Percentiles rank a stretch among this genome's conserved stretches.
phyloP scores from a whole-genome alignment of 2,329 filamentous ascomycete species.

The Penicillium sp. region DNA sequence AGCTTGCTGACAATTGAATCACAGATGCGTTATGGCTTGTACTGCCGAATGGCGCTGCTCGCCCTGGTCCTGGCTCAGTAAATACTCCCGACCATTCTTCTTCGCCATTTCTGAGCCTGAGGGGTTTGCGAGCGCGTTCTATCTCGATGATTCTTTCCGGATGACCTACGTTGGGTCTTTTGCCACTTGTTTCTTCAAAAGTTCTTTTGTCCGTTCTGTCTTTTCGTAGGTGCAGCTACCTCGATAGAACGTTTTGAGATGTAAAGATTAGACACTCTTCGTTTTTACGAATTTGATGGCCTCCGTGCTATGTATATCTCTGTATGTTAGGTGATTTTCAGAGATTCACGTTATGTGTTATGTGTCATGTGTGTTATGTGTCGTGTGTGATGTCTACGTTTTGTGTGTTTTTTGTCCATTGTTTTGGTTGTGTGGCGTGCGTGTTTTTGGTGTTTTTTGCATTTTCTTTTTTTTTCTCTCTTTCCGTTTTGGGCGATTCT shows the following conservation, averaged over 20 bases:
- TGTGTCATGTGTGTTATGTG: slow-evolving; percentile 22
- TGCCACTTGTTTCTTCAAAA: slow-evolving; percentile 25
- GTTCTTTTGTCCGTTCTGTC: slow-evolving; percentile 23
- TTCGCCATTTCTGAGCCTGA: slow-evolving; percentile 11
- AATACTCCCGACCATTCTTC: slow-evolving; percentile 9
- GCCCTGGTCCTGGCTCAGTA: slow-evolving; percentile 75
- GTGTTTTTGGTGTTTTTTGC: slow-evolving; percentile 12
- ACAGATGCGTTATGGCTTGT: slow-evolving; percentile 95
- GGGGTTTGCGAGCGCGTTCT: slow-evolving; percentile 11
- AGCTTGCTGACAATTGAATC: slow-evolving; percentile 38
- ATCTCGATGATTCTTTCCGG: slow-evolving; percentile 17
- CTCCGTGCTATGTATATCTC: slow-evolving; percentile 27
- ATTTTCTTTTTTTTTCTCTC: slow-evolving; percentile 10
- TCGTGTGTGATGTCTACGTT: slow-evolving; percentile 18
- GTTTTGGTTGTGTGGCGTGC: slow-evolving; percentile 11
- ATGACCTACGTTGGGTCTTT: slow-evolving; percentile 18
- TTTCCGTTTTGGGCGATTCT: slow-evolving; percentile 12
- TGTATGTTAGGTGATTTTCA: slow-evolving; percentile 20
- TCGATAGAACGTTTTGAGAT: slow-evolving; percentile 21
- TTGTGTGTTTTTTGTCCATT: slow-evolving; percentile 3
- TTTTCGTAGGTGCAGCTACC: slow-evolving; percentile 27
- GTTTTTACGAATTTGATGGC: slow-evolving; percentile 30
- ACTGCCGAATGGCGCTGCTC: slow-evolving; percentile 95
- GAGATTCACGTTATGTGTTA: slow-evolving; percentile 16
- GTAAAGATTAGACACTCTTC: slow-evolving; percentile 36